phyloP scores from a whole-genome alignment of 805 yeast species.

The Alloascoidea hylecoeti region DNA sequence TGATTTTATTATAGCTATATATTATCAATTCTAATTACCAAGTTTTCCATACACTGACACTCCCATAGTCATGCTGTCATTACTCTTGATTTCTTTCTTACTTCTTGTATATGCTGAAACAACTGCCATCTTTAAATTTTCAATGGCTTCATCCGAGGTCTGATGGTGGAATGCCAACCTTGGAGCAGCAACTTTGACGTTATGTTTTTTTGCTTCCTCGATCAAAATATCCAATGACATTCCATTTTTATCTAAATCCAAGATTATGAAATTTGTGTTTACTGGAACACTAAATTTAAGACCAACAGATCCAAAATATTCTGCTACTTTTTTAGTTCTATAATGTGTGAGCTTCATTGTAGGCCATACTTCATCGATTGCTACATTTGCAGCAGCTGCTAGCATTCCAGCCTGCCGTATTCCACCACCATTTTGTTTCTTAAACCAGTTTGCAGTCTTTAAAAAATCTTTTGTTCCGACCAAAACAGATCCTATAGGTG shows the following conservation, averaged over 20 bases:
- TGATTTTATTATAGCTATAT: too few species aligned
- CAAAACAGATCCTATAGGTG: slow-evolving; percentile 86
- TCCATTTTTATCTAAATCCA: slow-evolving; percentile 34
- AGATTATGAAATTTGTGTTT: slow-evolving; percentile 72
- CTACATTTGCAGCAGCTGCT: slow-evolving; percentile 67
- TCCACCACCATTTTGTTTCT: slow-evolving; percentile 91
- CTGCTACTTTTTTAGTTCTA: slow-evolving; percentile 34
- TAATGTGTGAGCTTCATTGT: slow-evolving; percentile 35
- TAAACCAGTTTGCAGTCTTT: slow-evolving; percentile 66
- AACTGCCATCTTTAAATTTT: slow-evolving; percentile 40
- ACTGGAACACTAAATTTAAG: slow-evolving; percentile 56
- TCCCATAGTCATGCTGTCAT: too few species aligned
- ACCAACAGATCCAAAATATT: slow-evolving; percentile 20
- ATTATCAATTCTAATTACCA: too few species aligned
- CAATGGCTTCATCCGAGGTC: slow-evolving; percentile 37
- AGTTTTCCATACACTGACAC: too few species aligned
- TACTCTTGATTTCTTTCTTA: too few species aligned
- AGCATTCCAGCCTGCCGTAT: slow-evolving; percentile 79
- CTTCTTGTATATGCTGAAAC: slow-evolving; percentile 41
- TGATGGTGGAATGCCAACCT: slow-evolving; percentile 77
- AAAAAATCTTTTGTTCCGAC: slow-evolving; percentile 54
- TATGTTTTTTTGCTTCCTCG: slow-evolving; percentile 40
- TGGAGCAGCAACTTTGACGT: slow-evolving; percentile 53
- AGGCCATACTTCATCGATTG: slow-evolving; percentile 60
- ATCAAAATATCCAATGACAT: slow-evolving; percentile 44